Evolutionary conservation across 2,329 filamentous ascomycete genomes (phyloP).

Genomic region (Cladosporium sp.): DNA sequence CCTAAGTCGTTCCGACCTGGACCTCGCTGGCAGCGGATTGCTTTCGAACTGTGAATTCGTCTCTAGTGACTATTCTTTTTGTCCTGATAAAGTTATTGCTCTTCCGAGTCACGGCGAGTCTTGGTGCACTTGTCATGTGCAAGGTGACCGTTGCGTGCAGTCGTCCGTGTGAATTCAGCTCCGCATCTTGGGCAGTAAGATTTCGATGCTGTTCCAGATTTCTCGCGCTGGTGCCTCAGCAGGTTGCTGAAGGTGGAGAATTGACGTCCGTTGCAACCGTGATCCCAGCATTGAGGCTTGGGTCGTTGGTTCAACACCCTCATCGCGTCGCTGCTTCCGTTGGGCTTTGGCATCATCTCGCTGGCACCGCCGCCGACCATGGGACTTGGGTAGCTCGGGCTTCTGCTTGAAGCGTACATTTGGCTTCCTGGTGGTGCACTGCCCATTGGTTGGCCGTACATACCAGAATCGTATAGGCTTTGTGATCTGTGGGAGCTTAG

Average conservation of each 20-base stretch:
- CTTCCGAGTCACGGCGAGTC: conserved; percentile 52
- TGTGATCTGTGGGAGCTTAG: conserved; percentile 24
- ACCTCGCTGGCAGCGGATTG: neutral
- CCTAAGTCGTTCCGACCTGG: neutral
- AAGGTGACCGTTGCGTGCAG: conserved; percentile 81
- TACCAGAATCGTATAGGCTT: conserved; percentile 26
- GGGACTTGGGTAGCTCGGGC: conserved; percentile 22
- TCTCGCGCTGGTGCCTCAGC: conserved; percentile 86
- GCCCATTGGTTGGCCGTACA: conserved; percentile 26
- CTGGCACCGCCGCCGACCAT: conserved; percentile 22
- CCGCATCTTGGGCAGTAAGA: conserved; percentile 86
- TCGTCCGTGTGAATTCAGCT: conserved; percentile 87
- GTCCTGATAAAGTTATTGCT: conserved; percentile 14
- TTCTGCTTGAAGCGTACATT: conserved; percentile 19
- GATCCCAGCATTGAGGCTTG: conserved; percentile 96
- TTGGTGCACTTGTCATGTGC: conserved; percentile 85
- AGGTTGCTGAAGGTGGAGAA: conserved; percentile 97
- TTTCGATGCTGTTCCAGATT: conserved; percentile 85
- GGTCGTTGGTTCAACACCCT: conserved; percentile 46
- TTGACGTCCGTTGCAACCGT: conserved; percentile 90
- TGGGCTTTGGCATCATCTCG: conserved; percentile 21
- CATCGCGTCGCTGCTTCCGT: conserved; percentile 22
- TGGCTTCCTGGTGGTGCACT: conserved; percentile 23
- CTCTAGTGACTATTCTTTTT: neutral
- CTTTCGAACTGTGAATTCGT: neutral